Evolutionary conservation across 2,329 filamentous ascomycete genomes (phyloP), one percentile per base, ranked within the genome.

Genomic region (Fusarium concolor): DNA sequence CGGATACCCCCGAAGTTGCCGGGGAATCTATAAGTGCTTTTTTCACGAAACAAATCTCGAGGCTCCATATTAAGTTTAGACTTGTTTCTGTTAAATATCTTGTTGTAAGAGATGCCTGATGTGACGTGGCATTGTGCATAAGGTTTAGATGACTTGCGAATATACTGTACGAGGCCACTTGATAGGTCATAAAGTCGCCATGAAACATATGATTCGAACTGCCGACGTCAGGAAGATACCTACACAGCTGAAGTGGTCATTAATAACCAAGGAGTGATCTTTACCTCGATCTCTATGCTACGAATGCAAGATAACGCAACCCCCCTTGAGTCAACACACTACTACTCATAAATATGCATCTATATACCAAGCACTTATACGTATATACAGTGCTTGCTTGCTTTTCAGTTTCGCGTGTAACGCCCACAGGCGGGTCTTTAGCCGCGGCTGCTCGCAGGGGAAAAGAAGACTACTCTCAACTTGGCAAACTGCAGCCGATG

Each of bases 251-350:
- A 51, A 51, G 49, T 18, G 35, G 6, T 28, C 33, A 44, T 62
- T 28, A 12, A 17, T 29, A 14, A 35, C 37, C 33, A 6, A 26
- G 12, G 20, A 52, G 26, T 37, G 38, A 45, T 37, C 46, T 57
- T 56, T 38, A 14, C 26, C 26, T 31, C 56, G 52, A 63, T 55
- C 58, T 52, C 39, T 52, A 35, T 29, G 47, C 52, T 62, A 54
- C 54, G 49, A 52, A 71, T 69, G 67, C 64, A 63, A 71, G 67
- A 73, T 71, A 67, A 71, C 65, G 60, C 62, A 71, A 50, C 10
- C 58, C 44, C 43, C 58, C 55, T 62, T 39, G 37, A 44, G 45
- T 38, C 26, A 42, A 61, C 37, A 51, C 56, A 37, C 26, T n/a
- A 57, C 33, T 18, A 18, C 39, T 28, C 37, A 14, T 26, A 14